phyloP scores from a whole-genome alignment of 2,329 filamentous ascomycete species.

The Fusarium succisae region DNA sequence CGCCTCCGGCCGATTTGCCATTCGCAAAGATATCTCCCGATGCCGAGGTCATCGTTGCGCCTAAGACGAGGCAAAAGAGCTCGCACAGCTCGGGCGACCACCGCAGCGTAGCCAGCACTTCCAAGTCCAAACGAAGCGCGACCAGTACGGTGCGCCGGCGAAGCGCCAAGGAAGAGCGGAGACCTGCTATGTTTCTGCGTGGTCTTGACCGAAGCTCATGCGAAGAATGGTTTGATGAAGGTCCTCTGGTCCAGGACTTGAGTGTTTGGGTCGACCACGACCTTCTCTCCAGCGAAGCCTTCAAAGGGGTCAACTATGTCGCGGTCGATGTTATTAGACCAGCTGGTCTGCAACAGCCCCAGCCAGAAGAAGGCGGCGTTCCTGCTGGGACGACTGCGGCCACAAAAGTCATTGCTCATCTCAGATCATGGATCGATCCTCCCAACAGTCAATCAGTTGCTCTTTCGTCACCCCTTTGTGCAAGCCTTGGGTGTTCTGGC shows the following conservation, averaged over 20 bases:
- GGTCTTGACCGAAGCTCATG: slow-evolving; percentile 77
- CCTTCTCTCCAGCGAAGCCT: slow-evolving; percentile 73
- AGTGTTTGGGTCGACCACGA: slow-evolving; percentile 89
- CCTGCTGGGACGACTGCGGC: slow-evolving; percentile 55
- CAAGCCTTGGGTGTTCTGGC: slow-evolving; percentile 73
- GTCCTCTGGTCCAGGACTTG: slow-evolving; percentile 65
- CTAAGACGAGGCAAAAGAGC: slow-evolving; percentile 82
- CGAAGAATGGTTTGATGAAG: slow-evolving; percentile 81
- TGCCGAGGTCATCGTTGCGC: slow-evolving; percentile 96
- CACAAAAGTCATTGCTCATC: slow-evolving; percentile 76
- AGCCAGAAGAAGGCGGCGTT: slow-evolving; percentile 72
- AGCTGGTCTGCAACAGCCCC: slow-evolving; percentile 76
- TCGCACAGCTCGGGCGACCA: slow-evolving; percentile 75
- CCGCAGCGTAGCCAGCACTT: slow-evolving; percentile 81
- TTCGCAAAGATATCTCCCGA: slow-evolving; percentile 95
- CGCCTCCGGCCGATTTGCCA: slow-evolving; percentile 70
- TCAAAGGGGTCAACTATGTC: slow-evolving; percentile 81
- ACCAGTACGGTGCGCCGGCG: slow-evolving; percentile 73
- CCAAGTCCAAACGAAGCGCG: slow-evolving; percentile 81
- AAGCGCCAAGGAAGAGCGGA: slow-evolving; percentile 69
- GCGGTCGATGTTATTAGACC: slow-evolving; percentile 89
- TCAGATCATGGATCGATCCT: slow-evolving; percentile 85
- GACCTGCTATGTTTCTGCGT: slow-evolving; percentile 78
- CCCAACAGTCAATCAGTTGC: slow-evolving; percentile 83
- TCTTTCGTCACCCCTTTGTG: slow-evolving; percentile 80